Evolutionary conservation across 257 asterid genomes (phyloP).

Genomic region (Rauvolfia tetraphylla): DNA sequence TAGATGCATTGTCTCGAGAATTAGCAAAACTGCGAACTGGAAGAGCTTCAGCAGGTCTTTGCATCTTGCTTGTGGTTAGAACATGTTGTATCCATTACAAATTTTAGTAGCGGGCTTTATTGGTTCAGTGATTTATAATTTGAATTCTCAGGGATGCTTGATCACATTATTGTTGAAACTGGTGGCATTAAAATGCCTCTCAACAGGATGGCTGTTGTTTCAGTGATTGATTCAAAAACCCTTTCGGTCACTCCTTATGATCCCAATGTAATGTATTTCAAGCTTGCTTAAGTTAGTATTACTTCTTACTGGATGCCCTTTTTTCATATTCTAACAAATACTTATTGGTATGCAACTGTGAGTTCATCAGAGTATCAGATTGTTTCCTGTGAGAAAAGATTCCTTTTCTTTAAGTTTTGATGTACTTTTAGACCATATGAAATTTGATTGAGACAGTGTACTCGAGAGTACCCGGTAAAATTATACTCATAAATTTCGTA

Average conservation of each 20-base stretch:
- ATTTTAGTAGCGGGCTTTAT: neutral
- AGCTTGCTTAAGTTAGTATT: slow-evolving; percentile 1
- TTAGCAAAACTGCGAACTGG: slow-evolving; percentile 83
- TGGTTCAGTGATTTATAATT: neutral
- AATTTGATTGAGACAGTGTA: neutral
- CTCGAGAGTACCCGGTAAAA: neutral
- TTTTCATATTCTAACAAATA: neutral
- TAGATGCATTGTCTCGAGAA: slow-evolving; percentile 83
- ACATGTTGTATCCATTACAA: neutral
- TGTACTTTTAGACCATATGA: neutral
- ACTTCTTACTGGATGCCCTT: too few species aligned
- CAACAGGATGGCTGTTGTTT: slow-evolving; percentile 82
- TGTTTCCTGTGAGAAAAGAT: neutral
- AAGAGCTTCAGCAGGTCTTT: slow-evolving; percentile 75
- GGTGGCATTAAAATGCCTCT: slow-evolving; percentile 72
- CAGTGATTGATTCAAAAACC: slow-evolving; percentile 84
- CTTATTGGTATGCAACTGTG: neutral
- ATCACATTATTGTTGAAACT: slow-evolving; percentile 84
- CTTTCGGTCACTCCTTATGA: slow-evolving; percentile 80
- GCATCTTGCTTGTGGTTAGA: neutral
- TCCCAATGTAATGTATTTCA: slow-evolving; percentile 50
- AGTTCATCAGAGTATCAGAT: neutral
- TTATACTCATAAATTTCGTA: neutral
- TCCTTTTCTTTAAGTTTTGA: neutral
- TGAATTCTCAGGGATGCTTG: slow-evolving; percentile 75